Conservation (phyloP, 768 basidiomycete species). For the Leccinellum albellum region DNA sequence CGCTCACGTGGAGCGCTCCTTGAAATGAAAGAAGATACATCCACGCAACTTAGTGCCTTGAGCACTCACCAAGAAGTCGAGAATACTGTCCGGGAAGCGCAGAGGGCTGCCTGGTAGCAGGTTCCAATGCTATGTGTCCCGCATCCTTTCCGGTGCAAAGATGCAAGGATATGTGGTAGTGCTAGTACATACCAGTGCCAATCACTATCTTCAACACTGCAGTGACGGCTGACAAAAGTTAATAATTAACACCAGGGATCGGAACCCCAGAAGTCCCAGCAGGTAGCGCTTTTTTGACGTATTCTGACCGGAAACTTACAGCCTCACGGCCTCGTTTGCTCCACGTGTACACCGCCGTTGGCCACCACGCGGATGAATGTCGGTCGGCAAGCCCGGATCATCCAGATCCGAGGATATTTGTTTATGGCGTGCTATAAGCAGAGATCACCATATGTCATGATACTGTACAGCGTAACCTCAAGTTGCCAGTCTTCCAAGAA, state of each 20-base stretch:
- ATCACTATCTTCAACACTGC: constrained; percentile 5
- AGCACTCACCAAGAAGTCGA: not conserved
- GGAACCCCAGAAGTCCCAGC: constrained; percentile 1
- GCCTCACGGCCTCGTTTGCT: constrained; percentile 9
- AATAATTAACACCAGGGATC: constrained; percentile 1
- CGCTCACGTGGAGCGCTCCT: constrained; percentile 16
- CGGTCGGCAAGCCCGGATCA: not conserved
- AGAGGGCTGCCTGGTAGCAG: not conserved
- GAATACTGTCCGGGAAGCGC: constrained; percentile 4
- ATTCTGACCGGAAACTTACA: constrained; percentile 11
- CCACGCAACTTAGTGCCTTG: not conserved
- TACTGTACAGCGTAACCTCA: constrained; percentile 28
- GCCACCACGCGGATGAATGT: not conserved
- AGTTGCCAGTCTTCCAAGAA: constrained; percentile 8
- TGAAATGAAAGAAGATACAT: constrained; percentile 7
- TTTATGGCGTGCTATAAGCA: not conserved
- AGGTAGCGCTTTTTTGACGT: constrained; percentile 13
- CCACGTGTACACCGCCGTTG: constrained; percentile 14
- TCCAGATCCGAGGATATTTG: not conserved
- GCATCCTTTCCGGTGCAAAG: constrained; percentile 8
- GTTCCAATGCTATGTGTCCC: constrained; percentile 3
- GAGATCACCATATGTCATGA: constrained; percentile 14
- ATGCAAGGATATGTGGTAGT: not conserved
- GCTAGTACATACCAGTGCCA: not conserved
- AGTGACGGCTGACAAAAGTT: not conserved